phyloP scores from a whole-genome alignment of 2,329 filamentous ascomycete genomes.

The Colletotrichum orbiculare region DNA sequence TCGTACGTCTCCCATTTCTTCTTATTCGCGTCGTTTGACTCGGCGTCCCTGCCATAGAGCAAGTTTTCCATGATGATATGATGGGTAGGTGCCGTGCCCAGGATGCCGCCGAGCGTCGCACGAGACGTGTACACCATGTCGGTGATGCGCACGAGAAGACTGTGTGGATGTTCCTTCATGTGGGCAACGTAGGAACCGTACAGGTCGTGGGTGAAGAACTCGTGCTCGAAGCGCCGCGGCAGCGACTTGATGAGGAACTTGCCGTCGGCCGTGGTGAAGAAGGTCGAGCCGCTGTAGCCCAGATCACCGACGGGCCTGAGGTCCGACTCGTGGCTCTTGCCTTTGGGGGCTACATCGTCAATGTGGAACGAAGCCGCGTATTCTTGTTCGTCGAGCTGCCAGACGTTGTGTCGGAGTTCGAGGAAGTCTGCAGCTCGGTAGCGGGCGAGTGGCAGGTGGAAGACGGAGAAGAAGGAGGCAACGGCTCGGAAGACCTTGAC shows the following conservation, averaged over 20 bases:
- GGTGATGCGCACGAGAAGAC: slow-evolving; percentile 76
- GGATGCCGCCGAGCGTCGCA: slow-evolving; percentile 66
- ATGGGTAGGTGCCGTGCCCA: slow-evolving; percentile 73
- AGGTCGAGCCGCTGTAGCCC: slow-evolving; percentile 81
- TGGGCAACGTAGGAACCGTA: slow-evolving; percentile 73
- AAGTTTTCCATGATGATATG: slow-evolving; percentile 85
- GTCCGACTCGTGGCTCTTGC: slow-evolving; percentile 49
- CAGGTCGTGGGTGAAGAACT: slow-evolving; percentile 75
- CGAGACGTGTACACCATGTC: slow-evolving; percentile 72
- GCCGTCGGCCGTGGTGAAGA: slow-evolving; percentile 75
- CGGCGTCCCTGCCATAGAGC: slow-evolving; percentile 67
- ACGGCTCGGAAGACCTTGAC: slow-evolving; percentile 35
- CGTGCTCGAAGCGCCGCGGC: slow-evolving; percentile 75
- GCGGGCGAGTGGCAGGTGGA: slow-evolving; percentile 45
- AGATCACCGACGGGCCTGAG: slow-evolving; percentile 73
- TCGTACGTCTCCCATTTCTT: slow-evolving; percentile 77
- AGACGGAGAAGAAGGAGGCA: slow-evolving; percentile 47
- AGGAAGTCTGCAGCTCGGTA: slow-evolving; percentile 45
- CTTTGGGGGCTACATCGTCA: slow-evolving; percentile 33
- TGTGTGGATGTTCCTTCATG: slow-evolving; percentile 69
- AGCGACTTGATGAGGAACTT: slow-evolving; percentile 78
- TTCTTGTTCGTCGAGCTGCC: slow-evolving; percentile 50
- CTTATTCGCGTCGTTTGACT: slow-evolving; percentile 47
- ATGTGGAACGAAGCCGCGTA: slow-evolving; percentile 51
- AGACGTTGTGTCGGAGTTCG: slow-evolving; percentile 43